Base-by-base conservation (phyloP, 2,329 filamentous ascomycete species). In the Clonostachys sp. region DNA sequence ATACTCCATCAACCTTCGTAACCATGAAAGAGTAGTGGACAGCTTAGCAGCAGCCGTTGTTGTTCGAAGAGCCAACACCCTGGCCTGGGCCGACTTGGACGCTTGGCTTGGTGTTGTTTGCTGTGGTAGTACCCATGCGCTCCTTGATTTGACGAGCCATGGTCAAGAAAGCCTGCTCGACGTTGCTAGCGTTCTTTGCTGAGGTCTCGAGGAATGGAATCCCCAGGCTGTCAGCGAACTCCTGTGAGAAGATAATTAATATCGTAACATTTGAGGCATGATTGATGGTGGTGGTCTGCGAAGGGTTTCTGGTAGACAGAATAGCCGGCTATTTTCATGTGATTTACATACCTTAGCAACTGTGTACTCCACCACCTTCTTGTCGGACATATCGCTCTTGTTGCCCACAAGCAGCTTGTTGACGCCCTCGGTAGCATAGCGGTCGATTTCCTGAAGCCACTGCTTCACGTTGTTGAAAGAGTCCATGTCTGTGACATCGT, bases 381-480 rank as follows among this genome's bases (percentile, higher is more conserved):
- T 99, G 77, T 99, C 94, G 51, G 92, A 85, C 91, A 99, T 97
- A 88, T 99, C 94, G 75, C 91, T 96, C 87, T 99, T 99, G 87
- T 99, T 99, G 66, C 94, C 94, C 53, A 99, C 92, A 53, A 99
- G 85, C 57, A 99, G 82, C 83, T 99, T 99, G 84, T 99, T 99
- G 66, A 99, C 94, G 57, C 94, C 94, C 75, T 99, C 94, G 58
- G 94, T 99, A 61, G 94, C 94, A 65, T 99, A 97, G 70, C 94
- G 86, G 78, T 99, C 94, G 62, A 99, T 99, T 78, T 99, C 94
- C 73, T 99, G 94, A 53, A 99, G 84, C 94, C 94, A 99, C 81
- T 99, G 94, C 88, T 99, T 97, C 63, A 99, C 94, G 78, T 97
- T 99, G 86, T 99, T 97, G 89, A 99, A 99, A 33, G 90, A 96